Conservation (phyloP, 306 rosid genomes). For the Quercus dentata region DNA sequence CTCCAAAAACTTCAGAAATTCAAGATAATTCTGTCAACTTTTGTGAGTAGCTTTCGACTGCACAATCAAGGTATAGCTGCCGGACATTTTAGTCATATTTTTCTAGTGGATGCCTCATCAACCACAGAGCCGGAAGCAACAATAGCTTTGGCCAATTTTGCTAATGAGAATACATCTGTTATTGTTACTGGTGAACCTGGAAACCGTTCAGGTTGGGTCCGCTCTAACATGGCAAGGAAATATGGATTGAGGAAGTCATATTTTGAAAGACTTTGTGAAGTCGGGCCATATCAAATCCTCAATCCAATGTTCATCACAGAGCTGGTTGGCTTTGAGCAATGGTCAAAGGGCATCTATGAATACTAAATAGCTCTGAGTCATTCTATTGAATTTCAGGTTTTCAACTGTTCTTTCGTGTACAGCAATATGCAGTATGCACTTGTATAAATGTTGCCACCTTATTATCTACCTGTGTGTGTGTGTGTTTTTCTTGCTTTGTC, state of each 20-base stretch:
- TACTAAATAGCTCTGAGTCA: too few relatives aligned
- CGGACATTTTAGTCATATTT: conserved; percentile 36
- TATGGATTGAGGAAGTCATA: conserved; percentile 25
- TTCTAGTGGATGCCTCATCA: conserved; percentile 37
- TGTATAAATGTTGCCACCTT: background rate
- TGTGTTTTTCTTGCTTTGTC: background rate
- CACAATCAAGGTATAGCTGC: too few relatives aligned
- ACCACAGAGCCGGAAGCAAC: conserved; percentile 31
- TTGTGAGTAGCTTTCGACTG: conserved; percentile 20
- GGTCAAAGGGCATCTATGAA: too few relatives aligned
- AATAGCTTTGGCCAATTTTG: conserved; percentile 30
- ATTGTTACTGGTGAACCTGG: conserved; percentile 25
- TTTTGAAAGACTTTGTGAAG: conserved; percentile 27
- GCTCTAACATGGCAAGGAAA: conserved; percentile 10
- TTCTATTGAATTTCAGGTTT: too few relatives aligned
- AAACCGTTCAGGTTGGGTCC: conserved; percentile 13
- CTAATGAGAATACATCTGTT: conserved; percentile 18
- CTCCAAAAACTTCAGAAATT: conserved; percentile 5
- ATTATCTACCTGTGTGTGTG: background rate
- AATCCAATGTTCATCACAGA: conserved; percentile 2
- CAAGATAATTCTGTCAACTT: conserved; percentile 41
- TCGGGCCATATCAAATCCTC: background rate
- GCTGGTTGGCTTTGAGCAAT: too few relatives aligned
- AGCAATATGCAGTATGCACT: too few relatives aligned
- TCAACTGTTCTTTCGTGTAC: too few relatives aligned